Evolutionary conservation across 2,329 filamentous ascomycete species (phyloP), one percentile per base, ranked within the genome.

Genomic region (Chlorencoelia australis): DNA sequence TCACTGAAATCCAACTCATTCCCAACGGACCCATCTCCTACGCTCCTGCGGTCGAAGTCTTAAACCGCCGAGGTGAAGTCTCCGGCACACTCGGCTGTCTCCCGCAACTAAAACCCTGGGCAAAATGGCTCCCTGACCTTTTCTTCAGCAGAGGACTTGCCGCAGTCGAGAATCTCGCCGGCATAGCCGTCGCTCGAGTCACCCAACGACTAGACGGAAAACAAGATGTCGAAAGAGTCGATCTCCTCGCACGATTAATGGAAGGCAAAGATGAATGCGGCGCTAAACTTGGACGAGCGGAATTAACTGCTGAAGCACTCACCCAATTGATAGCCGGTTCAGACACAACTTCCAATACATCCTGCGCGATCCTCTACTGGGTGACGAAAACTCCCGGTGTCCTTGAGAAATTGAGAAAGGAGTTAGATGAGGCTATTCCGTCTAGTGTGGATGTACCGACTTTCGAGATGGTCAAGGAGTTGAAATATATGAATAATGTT

Each of bases 61-160:
- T 94, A 33, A 94, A 94, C 62, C 74, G 87, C 9, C 71, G 87
- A 31, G 88, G 87, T 35, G 87, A 94, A 55, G 85, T 94, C 20
- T 88, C 80, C 5, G 82, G 77, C 4, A 78, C 86, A 0, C 67
- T 94, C 4, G 87, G 87, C 1, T 82, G 75, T 52, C 64, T 79
- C 35, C 85, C 87, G 0, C 60, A 64, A 39, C 64, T 94, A 29
- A 89, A 82, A 56, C 83, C 84, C 1, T 93, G 75, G 48, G 87
- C 85, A 13, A 76, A 75, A 50, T 88, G 79, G 58, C 60, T 94
- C 4, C 85, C 85, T 0, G 85, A 93, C 53, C 71, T 78, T 1
- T 93, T 93, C 66, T 93, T 91, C 66, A 70, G 63, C 47, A 65
- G 82, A 45, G 85, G 85, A 7, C 62, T 89, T 22, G 62, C 72